Evolutionary conservation across 2,329 filamentous ascomycete species (phyloP).

Genomic region (Aspergillus sojae): DNA sequence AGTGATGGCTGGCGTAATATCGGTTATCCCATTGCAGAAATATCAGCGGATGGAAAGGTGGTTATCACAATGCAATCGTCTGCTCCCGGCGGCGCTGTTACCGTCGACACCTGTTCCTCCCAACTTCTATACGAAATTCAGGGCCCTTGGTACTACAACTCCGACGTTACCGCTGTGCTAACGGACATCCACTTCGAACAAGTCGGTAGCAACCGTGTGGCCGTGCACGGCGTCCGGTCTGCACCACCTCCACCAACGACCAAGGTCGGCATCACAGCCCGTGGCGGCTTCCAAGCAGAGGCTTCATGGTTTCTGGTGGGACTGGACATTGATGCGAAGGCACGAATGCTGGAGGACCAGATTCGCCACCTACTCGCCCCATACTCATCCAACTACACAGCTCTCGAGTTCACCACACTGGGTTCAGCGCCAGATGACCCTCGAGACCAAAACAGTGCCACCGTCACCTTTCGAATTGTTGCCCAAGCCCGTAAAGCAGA

Average conservation of each 20-base stretch:
- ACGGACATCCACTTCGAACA: constrained; percentile 57
- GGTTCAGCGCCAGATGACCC: constrained; percentile 38
- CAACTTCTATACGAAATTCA: constrained; percentile 60
- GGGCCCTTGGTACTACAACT: constrained; percentile 60
- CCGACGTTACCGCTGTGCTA: constrained; percentile 58
- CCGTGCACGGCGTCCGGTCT: constrained; percentile 50
- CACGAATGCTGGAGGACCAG: constrained; percentile 49
- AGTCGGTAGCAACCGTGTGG: constrained; percentile 52
- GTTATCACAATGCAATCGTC: constrained; percentile 49
- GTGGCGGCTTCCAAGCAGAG: constrained; percentile 53
- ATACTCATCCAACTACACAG: constrained; percentile 35
- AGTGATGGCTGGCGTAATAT: constrained; percentile 47
- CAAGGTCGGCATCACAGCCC: constrained; percentile 52
- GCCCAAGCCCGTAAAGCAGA: constrained; percentile 49
- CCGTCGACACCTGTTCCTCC: constrained; percentile 54
- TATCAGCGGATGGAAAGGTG: constrained; percentile 42
- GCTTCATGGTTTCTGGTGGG: constrained; percentile 49
- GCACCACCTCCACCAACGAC: constrained; percentile 53
- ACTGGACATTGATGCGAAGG: constrained; percentile 50
- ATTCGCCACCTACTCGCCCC: constrained; percentile 42
- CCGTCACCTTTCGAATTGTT: constrained; percentile 46
- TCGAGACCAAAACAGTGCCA: constrained; percentile 45
- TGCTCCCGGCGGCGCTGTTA: constrained; percentile 44
- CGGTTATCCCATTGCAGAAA: constrained; percentile 52
- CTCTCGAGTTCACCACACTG: constrained; percentile 34